A percentile compares a stretch with the other conserved stretches of the same genome.
Evolutionary conservation across 805 yeast species (phyloP).

Genomic region (Starmerella bombi): DNA sequence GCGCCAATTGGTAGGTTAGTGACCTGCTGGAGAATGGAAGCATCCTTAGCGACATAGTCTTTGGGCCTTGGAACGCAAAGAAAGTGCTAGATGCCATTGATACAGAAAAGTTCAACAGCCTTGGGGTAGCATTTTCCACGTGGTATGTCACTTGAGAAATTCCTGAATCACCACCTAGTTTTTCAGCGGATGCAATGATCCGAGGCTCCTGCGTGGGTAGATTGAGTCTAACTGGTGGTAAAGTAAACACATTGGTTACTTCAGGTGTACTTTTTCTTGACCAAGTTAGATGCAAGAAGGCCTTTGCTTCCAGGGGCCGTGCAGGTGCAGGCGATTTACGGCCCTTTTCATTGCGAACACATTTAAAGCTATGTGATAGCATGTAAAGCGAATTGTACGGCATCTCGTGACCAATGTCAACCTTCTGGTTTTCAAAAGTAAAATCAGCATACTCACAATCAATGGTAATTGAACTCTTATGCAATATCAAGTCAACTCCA

Average conservation of each 20-base stretch:
- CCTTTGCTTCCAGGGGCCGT: constrained; percentile 22
- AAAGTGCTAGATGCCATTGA: constrained; percentile 31
- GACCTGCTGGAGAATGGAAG: constrained; percentile 45
- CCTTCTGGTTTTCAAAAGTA: constrained; percentile 1
- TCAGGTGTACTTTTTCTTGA: constrained; percentile 16
- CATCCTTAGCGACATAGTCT: constrained; percentile 32
- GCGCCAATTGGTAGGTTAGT: constrained; percentile 23
- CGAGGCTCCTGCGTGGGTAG: constrained; percentile 23
- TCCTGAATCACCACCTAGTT: constrained; percentile 21
- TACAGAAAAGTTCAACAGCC: constrained; percentile 50
- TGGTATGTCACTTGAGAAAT: constrained; percentile 32
- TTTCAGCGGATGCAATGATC: constrained; percentile 18
- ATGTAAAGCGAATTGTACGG: constrained; percentile 8
- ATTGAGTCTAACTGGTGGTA: constrained; percentile 19
- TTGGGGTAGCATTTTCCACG: constrained; percentile 63
- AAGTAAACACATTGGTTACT: constrained; percentile 9
- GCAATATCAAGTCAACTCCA: constrained; percentile 11
- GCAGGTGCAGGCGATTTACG: background rate
- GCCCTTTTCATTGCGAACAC: background rate
- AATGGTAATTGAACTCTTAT: constrained; percentile 1
- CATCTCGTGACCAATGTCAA: constrained; percentile 3
- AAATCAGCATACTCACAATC: constrained; percentile 6
- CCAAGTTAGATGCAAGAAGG: constrained; percentile 27
- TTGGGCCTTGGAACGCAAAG: constrained; percentile 32
- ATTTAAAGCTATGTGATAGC: constrained; percentile 8